Conservation (phyloP, 306 rosid genomes). For the Pyrus bretschneideri region DNA sequence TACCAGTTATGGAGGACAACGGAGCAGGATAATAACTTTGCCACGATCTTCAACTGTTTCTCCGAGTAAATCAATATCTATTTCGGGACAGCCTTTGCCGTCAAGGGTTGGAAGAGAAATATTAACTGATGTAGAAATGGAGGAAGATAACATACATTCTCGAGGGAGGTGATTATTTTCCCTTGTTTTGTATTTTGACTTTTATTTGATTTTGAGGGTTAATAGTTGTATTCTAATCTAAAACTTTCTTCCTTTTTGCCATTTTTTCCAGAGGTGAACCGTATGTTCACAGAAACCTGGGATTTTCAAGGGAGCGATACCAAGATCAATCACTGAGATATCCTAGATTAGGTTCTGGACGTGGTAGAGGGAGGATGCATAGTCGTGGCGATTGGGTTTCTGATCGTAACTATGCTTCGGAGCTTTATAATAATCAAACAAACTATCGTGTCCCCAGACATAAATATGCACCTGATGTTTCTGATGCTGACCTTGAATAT, state of each 20-base stretch:
- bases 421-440: conserved; percentile 50
- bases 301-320: conserved; percentile 62
- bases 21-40: conserved; percentile 64
- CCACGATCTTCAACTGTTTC: conserved; percentile 48
- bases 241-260: conserved; percentile 3
- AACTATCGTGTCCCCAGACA: conserved; percentile 59
- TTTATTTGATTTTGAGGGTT: background rate
- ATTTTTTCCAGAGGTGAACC: conserved; percentile 58
- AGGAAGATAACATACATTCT: conserved; percentile 39
- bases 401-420: conserved; percentile 52
- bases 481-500: conserved; percentile 51
- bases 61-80: conserved; percentile 51
- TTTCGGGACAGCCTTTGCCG: conserved; percentile 37
- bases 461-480: conserved; percentile 46
- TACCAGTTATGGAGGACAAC: conserved; percentile 36
- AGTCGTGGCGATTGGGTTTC: conserved; percentile 58
- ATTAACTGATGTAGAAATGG: conserved; percentile 34
- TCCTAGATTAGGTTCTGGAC: conserved; percentile 52
- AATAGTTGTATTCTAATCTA: conserved; percentile 3
- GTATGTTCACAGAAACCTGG: conserved; percentile 44
- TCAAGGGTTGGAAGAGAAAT: conserved; percentile 52
- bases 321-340: conserved; percentile 60
- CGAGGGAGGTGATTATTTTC: conserved; percentile 68
- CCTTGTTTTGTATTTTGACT: background rate
- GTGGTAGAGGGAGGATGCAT: conserved; percentile 60